Evolutionary conservation across 352 stramenopile genomes (phyloP), one percentile per base, ranked within the genome.

Genomic region (Phytophthora meadii): DNA sequence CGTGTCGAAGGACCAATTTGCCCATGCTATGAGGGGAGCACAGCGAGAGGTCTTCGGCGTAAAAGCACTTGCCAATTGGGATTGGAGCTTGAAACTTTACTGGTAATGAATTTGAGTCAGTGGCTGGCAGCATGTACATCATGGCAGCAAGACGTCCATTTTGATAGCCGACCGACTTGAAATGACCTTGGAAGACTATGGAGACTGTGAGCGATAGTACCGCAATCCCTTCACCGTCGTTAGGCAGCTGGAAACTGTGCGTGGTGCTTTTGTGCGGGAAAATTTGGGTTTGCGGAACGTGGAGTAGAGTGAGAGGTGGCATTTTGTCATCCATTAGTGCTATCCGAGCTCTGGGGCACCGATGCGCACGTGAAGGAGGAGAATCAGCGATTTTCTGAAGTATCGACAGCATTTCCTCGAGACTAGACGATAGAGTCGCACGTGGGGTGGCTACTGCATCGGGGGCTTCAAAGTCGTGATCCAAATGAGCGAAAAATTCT

Each of bases 121-220:
- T 57, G 14, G 52, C 41, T 8, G 61, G 82, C 4, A 90, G 36
- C 28, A 87, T 78, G 54, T 95, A 93, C 36, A 95, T 69, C 79
- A 92, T 90, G 10, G 70, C 84, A n/a, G 84, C 79, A 22, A 95
- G 67, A 1, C 84, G 74, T 19, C 87, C 87, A 32, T 90, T 89
- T 54, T 95, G 77, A 57, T 95, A 92, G 0, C 83, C 82, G 4
- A 81, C 59, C 0, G 77, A 81, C 19, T 78, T 80, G 72, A 95
- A 95, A 59, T 90, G 81, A 1, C 84, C 86, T 47, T 92, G 84
- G 19, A 93, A 93, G 8, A 89, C 76, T 9, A 92, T 70, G 1
- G 84, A 91, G 12, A 89, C 69, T 1, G 65, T 81, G 22, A 93
- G 50, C 12, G 77, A 72, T 6, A 93, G 54, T 4, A 89, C 79